Base-by-base conservation (phyloP, 2,329 filamentous ascomycete species). In the Arthrinium phaeospermum region DNA sequence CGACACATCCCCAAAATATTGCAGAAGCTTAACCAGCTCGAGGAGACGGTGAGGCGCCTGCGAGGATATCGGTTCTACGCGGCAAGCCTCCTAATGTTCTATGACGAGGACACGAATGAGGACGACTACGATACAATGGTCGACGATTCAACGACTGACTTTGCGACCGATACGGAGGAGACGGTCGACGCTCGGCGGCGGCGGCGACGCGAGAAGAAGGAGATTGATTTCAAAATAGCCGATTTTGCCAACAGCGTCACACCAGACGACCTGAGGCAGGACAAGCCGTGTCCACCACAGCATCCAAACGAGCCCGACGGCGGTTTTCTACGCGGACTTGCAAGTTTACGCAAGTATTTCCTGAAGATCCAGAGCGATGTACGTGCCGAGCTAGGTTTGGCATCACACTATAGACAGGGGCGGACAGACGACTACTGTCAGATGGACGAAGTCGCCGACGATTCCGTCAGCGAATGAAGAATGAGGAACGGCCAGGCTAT, bases 201-300 rank as follows among this genome's bases (percentile, higher is more conserved):
- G 76, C 85, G 82, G 78, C 46, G 46, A 53, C 87, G 80, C 79
- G 89, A 86, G 74, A 86, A 85, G 73, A 85, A 86, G 67, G 88
- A 91, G 75, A 95, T 97, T 79, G 94, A 98, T 81, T 91, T 99
- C 84, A 98, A 98, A 83, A 97, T 99, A 81, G 96, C 98, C 72
- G 96, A 99, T 82, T 99, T 99, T 84, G 96, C 96, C 75, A 99
- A 99, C 81, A 98, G 96, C 79, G 92, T 98, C 47, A 98, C 95
- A 1, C 93, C 94, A 4, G 93, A 96, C 75, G 95, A 98, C 78
- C 83, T 91, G 14, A 86, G 90, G 73, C 83, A 84, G 70, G 86
- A 88, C 74, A 88, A 87, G 77, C 85, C 88, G 5, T 98, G 96
- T 77, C 96, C 96, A 19, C 96, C 96, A 5, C 88, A 90, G 73